A percentile compares a stretch with the other conserved stretches of the same genome.
These are phyloP conservation scores for Musa itinerans DNA, from an alignment of 176 grass and related monocot genomes.

Conservation along the genomic window DNA sequence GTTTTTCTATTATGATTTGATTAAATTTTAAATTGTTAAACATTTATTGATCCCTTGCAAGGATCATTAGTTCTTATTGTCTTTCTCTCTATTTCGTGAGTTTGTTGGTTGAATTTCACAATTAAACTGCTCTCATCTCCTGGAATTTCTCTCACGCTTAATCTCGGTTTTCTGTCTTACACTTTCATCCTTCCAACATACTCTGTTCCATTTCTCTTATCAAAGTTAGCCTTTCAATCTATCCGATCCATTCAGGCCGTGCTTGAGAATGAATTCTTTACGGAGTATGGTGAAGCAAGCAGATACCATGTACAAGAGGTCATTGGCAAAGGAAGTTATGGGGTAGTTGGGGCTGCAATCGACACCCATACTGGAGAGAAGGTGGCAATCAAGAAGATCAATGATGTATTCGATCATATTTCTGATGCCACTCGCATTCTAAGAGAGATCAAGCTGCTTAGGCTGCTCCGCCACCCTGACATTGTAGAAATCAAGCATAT, in stretches of 20 bases:
- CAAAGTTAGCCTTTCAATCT: background rate
- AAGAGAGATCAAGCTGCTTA: conserved; percentile 78
- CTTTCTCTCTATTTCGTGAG: too few species aligned
- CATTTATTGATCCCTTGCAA: too few species aligned
- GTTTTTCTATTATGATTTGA: background rate
- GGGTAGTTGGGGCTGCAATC: conserved; percentile 65
- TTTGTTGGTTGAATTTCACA: background rate
- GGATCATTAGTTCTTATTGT: too few species aligned
- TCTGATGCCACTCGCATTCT: conserved; percentile 63
- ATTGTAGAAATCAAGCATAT: conserved; percentile 83
- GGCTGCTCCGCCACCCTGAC: conserved; percentile 57
- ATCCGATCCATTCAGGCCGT: conserved; percentile 23
- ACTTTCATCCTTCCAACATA: background rate
- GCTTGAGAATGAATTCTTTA: conserved; percentile 70
- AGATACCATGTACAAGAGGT: conserved; percentile 65
- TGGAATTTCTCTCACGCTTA: background rate
- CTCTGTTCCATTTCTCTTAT: background rate
- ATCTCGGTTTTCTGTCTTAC: background rate
- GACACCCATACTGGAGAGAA: conserved; percentile 60
- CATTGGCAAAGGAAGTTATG: conserved; percentile 77
- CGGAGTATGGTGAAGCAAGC: conserved; percentile 72
- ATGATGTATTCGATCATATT: conserved; percentile 62
- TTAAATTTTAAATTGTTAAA: too few species aligned
- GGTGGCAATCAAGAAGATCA: conserved; percentile 89
- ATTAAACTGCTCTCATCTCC: background rate